Base-by-base conservation (phyloP, 2,329 filamentous ascomycete genomes). In the Aureobasidium uvarum region DNA sequence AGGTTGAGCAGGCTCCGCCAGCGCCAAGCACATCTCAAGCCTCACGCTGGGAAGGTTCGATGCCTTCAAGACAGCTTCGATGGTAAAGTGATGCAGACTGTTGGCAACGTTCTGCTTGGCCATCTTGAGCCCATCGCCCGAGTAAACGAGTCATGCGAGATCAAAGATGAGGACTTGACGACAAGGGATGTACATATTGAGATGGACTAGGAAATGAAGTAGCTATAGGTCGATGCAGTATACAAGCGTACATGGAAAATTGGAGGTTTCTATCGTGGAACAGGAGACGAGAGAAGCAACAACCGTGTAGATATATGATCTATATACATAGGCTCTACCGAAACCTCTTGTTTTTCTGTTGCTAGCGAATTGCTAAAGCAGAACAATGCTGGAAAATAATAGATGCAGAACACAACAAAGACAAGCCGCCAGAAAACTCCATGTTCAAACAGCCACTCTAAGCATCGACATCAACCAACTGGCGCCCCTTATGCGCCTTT, bases 401-500 rank as follows among this genome's bases (percentile, higher is more conserved):
- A 48, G 18, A 11, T 33, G 56, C 25, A 60, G 25, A 18, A 36
- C 5, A 18, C 16, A 16, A 48, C 5, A 48, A 38, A 33, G 8
- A 16, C n/a, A 28, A 60, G 20, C 39, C 41, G 28, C 28, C 13
- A 46, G 10, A 48, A 18, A 48, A 36, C 43, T 60, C 41, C 33
- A 28, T 25, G 43, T 36, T 20, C 5, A 46, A 14, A 58, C 16
- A 23, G 45, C n/a, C 25, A 46, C 23, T 3, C 48, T 25, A 60
- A 4, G 56, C 41, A 46, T 63, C 60, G 64, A 74, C 74, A 70
- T 76, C 74, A 1, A 81, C 76, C 66, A 81, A 71, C 62, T 74
- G 75, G 64, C 72, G 75, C 41, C 69, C 77, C 59, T 81, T 77
- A 70, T 76, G 77, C 18, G 82, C 83, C 69, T 78, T 78, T 73